Conservation (phyloP, 2,329 filamentous ascomycete species). For the Rhynchosporium secalis region DNA sequence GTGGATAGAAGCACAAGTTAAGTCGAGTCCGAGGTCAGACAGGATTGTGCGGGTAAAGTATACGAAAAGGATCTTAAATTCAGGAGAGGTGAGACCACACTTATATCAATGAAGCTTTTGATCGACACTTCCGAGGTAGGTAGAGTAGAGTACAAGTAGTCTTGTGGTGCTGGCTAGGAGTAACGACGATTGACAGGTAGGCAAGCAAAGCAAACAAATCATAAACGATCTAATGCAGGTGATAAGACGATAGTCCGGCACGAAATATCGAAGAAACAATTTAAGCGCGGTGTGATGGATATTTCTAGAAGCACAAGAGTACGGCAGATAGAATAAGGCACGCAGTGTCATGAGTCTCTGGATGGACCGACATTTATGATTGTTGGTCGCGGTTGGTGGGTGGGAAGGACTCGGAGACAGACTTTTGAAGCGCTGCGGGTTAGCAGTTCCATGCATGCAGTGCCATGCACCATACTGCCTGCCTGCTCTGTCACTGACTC, state of each 20-base stretch:
- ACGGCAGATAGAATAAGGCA: slow-evolving; percentile 11
- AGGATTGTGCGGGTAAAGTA: slow-evolving; percentile 13
- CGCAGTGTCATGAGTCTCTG: neutral
- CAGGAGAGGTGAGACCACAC: slow-evolving; percentile 16
- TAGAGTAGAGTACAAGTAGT: neutral
- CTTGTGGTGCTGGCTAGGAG: slow-evolving; percentile 17
- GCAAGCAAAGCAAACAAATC: slow-evolving; percentile 2
- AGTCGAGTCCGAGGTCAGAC: neutral
- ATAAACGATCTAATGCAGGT: slow-evolving; percentile 33
- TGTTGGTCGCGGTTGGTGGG: slow-evolving; percentile 15
- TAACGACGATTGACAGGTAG: slow-evolving; percentile 18
- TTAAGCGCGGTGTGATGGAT: slow-evolving; percentile 33
- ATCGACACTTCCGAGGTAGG: slow-evolving; percentile 19
- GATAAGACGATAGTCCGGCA: slow-evolving; percentile 33
- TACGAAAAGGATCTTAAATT: slow-evolving; percentile 5
- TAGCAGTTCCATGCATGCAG: slow-evolving; percentile 13
- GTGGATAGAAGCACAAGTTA: slow-evolving; percentile 5
- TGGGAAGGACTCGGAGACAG: neutral
- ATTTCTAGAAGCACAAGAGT: slow-evolving; percentile 33
- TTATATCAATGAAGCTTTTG: slow-evolving; percentile 32
- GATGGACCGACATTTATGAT: slow-evolving; percentile 8
- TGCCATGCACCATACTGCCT: no score
- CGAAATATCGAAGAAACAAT: slow-evolving; percentile 24
- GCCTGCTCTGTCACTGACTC: no score
- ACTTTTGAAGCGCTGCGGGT: slow-evolving; percentile 20